A percentile compares a stretch with the other conserved stretches of the same genome.
These are phyloP conservation scores for Hypocreales sp. DNA, from an alignment of 2,329 filamentous ascomycete species.

Conservation along the genomic window DNA sequence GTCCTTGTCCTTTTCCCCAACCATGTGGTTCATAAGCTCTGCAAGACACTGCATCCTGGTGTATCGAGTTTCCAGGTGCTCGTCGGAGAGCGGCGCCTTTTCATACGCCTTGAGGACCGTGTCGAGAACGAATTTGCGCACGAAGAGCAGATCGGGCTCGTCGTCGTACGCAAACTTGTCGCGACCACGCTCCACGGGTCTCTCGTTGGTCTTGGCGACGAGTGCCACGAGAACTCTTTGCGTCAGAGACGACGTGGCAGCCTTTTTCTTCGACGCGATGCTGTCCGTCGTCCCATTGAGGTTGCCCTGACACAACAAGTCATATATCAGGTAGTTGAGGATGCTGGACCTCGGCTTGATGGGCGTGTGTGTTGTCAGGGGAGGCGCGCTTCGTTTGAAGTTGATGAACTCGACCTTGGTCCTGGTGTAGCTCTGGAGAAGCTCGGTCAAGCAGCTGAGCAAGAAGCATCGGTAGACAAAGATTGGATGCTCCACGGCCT, in stretches of 20 bases:
- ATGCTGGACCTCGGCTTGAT: slow-evolving; percentile 89
- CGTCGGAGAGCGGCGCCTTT: slow-evolving; percentile 64
- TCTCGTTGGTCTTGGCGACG: slow-evolving; percentile 76
- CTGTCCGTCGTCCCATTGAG: slow-evolving; percentile 56
- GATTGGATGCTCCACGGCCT: slow-evolving; percentile 83
- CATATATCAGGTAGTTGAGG: slow-evolving; percentile 82
- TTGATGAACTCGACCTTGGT: slow-evolving; percentile 99
- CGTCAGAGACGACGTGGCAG: slow-evolving; percentile 71
- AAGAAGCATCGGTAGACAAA: slow-evolving; percentile 95
- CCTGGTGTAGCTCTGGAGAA: slow-evolving; percentile 81
- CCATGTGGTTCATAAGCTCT: slow-evolving; percentile 85
- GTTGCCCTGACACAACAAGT: slow-evolving; percentile 49
- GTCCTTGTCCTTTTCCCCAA: slow-evolving; percentile 61
- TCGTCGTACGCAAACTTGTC: slow-evolving; percentile 55
- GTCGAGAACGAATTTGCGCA: slow-evolving; percentile 88
- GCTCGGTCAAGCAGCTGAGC: slow-evolving; percentile 78
- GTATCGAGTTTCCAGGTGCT: slow-evolving; percentile 74
- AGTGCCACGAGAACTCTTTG: slow-evolving; percentile 76
- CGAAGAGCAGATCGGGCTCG: slow-evolving; percentile 74
- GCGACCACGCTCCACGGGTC: slow-evolving; percentile 38
- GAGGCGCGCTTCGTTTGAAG: slow-evolving; percentile 84
- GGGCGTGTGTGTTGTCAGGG: slow-evolving; percentile 69
- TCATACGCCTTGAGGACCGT: slow-evolving; percentile 86
- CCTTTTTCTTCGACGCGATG: slow-evolving; percentile 66
- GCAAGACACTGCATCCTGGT: slow-evolving; percentile 73